These are phyloP conservation scores for Suillus weaverae DNA, from an alignment of 768 basidiomycete species.

Conservation along the genomic window DNA sequence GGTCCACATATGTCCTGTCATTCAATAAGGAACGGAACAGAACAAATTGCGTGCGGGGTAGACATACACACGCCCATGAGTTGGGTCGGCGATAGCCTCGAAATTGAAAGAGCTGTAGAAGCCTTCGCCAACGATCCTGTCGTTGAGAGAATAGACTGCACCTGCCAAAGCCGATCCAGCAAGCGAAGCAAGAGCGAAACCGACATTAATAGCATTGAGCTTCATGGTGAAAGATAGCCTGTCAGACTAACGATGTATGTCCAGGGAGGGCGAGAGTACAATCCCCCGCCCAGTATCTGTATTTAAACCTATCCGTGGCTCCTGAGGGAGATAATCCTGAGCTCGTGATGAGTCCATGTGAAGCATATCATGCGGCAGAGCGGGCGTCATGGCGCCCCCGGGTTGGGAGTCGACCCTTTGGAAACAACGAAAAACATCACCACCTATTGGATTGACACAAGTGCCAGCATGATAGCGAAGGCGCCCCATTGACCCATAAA, in stretches of 20 bases:
- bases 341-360: slow-evolving; percentile 2
- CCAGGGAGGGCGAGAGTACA: background rate
- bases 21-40: background rate
- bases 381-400: background rate
- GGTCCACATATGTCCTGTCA: slow-evolving; percentile 35
- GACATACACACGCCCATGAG: slow-evolving; percentile 37
- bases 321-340: background rate
- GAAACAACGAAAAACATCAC: background rate
- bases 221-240: slow-evolving; percentile 18
- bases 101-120: slow-evolving; percentile 35
- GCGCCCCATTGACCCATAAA: background rate
- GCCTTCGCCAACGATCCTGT: slow-evolving; percentile 28
- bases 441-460: no score
- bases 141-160: slow-evolving; percentile 25
- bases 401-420: background rate
- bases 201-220: background rate
- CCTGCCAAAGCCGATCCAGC: slow-evolving; percentile 19
- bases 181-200: slow-evolving; percentile 17
- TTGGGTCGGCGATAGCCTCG: slow-evolving; percentile 37
- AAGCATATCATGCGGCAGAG: slow-evolving; percentile 11
- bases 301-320: slow-evolving; percentile 14
- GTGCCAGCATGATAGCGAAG: background rate
- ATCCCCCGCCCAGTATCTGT: background rate
- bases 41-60: background rate
- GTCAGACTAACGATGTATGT: background rate